Percentiles rank a stretch among this genome's conserved stretches.
Evolutionary conservation across 345 rosid genomes (phyloP).

Genomic region (Corchorus olitorius): DNA sequence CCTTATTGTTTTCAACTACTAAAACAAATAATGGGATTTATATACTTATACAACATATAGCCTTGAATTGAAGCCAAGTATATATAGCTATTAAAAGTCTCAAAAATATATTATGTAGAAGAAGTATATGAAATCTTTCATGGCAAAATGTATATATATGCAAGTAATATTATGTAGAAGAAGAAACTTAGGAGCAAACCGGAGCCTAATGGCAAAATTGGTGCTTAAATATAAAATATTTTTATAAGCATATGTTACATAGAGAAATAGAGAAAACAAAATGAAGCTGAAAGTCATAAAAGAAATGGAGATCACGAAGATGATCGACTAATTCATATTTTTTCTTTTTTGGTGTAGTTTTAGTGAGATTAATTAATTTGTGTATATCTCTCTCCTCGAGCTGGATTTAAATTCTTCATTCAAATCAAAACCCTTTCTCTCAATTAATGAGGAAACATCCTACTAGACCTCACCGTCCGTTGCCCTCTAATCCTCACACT

Average conservation of each 20-base stretch:
- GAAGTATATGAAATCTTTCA: too few species aligned
- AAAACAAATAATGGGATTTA: too few species aligned
- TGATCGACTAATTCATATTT: not conserved
- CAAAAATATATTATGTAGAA: too few species aligned
- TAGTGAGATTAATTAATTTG: not conserved
- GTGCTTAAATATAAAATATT: not conserved
- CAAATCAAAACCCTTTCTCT: too few species aligned
- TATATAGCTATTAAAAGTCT: too few species aligned
- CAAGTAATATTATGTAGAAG: too few species aligned
- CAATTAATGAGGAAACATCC: not conserved
- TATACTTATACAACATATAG: too few species aligned
- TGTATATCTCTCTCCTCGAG: not conserved
- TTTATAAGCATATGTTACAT: not conserved
- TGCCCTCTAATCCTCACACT: not conserved
- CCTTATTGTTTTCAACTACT: too few species aligned
- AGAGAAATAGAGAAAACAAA: not conserved
- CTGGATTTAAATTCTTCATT: not conserved
- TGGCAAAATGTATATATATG: too few species aligned
- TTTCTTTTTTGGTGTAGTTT: not conserved
- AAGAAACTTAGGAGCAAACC: too few species aligned
- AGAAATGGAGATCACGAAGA: not conserved
- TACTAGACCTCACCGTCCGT: not conserved
- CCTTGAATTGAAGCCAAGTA: too few species aligned
- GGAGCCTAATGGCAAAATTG: not conserved
- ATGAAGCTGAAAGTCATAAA: not conserved